Conservation (phyloP, 305 asterid genomes). For the Plantago coronopus region DNA sequence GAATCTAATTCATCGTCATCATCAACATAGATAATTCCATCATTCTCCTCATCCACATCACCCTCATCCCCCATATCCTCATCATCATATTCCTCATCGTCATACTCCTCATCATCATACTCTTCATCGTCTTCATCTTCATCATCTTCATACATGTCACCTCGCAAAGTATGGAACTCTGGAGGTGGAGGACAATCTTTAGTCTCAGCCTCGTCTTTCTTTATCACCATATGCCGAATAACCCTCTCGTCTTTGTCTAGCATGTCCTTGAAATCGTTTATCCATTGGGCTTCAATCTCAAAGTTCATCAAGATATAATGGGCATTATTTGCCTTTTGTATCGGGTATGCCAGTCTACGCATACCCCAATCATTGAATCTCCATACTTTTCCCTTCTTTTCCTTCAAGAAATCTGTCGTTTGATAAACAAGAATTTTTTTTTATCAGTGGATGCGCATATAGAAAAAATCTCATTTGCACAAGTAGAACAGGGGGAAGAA, state of each 20-base stretch:
- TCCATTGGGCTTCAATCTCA: constrained; percentile 71
- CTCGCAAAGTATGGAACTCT: constrained; percentile 46
- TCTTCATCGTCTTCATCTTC: constrained; percentile 39
- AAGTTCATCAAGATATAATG: constrained; percentile 84
- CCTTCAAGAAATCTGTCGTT: constrained; percentile 60
- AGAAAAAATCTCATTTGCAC: not conserved
- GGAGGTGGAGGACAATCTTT: constrained; percentile 90
- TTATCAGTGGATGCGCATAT: not conserved
- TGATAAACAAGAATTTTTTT: not conserved
- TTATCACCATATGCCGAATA: constrained; percentile 89
- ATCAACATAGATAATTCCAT: constrained; percentile 26
- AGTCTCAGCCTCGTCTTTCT: constrained; percentile 79
- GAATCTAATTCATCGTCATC: constrained; percentile 25
- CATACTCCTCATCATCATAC: constrained; percentile 25
- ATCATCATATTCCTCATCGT: constrained; percentile 34
- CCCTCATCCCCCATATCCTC: constrained; percentile 26
- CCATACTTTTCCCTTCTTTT: constrained; percentile 89
- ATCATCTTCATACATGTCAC: constrained; percentile 38
- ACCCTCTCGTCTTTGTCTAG: constrained; percentile 86
- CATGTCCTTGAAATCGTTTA: constrained; percentile 81
- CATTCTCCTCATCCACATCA: constrained; percentile 30
- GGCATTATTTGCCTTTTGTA: constrained; percentile 73
- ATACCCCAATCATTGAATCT: constrained; percentile 98
- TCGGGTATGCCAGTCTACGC: constrained; percentile 89
- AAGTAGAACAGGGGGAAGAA: not conserved